A percentile compares a stretch with the other conserved stretches of the same genome.
Evolutionary conservation across 2,329 filamentous ascomycete species (phyloP).

Genomic region (Calycina herbarum): DNA sequence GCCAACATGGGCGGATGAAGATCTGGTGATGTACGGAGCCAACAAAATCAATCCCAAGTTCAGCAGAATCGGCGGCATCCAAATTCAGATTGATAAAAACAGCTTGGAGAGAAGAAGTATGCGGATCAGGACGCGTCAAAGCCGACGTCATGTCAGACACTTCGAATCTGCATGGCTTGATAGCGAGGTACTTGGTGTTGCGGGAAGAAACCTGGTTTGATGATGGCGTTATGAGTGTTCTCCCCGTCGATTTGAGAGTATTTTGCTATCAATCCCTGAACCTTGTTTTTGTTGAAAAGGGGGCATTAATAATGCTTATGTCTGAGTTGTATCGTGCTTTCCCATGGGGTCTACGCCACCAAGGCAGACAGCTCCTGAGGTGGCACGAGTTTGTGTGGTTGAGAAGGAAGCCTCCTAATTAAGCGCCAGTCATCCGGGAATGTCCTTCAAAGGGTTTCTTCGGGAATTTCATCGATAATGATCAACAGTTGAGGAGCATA

Average conservation of each 20-base stretch:
- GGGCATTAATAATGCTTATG: background rate
- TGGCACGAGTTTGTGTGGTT: background rate
- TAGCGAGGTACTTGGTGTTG: background rate
- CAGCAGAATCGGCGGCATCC: background rate
- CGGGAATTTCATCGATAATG: background rate
- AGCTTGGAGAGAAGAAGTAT: background rate
- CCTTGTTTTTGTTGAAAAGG: background rate
- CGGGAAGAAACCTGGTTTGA: background rate
- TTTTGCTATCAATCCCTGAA: background rate
- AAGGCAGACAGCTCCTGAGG: background rate
- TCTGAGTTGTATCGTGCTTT: background rate
- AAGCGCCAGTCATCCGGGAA: background rate
- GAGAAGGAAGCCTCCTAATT: background rate
- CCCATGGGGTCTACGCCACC: background rate
- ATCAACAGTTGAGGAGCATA: too few relatives aligned
- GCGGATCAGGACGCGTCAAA: background rate
- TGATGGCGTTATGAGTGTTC: background rate
- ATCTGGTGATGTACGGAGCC: background rate
- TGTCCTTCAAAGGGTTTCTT: background rate
- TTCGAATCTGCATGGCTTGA: background rate
- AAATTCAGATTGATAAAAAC: background rate
- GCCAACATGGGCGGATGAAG: background rate
- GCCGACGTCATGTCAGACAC: background rate
- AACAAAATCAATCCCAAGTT: background rate
- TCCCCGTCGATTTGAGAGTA: background rate